Conservation (phyloP, 306 rosid genomes). For the Inga laurina region DNA sequence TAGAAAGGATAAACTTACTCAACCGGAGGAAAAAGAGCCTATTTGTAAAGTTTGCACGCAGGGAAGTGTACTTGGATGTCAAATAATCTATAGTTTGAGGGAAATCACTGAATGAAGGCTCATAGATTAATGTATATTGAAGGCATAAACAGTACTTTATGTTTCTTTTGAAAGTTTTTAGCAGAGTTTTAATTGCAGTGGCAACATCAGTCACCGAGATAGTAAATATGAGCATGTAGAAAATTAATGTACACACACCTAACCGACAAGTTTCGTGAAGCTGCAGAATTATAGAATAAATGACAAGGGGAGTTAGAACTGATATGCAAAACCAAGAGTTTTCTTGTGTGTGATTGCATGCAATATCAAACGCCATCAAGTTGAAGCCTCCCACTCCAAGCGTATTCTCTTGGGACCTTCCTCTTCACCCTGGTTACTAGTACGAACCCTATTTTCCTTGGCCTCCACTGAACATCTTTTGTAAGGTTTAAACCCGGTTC, state of each 20-base stretch:
- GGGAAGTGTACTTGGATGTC: not conserved
- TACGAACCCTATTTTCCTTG: conserved; percentile 55
- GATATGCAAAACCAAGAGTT: conserved; percentile 45
- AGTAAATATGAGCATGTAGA: conserved; percentile 41
- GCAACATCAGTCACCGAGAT: conserved; percentile 38
- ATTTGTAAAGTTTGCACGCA: conserved; percentile 3
- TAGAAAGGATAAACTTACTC: not conserved
- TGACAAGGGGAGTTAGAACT: conserved; percentile 19
- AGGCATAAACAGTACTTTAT: conserved; percentile 24
- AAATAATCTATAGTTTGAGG: conserved; percentile 12
- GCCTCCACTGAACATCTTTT: conserved; percentile 88
- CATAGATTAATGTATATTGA: not conserved
- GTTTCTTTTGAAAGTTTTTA: conserved; percentile 39
- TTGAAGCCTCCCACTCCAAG: conserved; percentile 60
- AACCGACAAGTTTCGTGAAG: conserved; percentile 64
- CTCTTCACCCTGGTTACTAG: conserved; percentile 68
- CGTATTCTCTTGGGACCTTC: conserved; percentile 68
- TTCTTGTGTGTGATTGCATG: conserved; percentile 31
- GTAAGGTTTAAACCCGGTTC: conserved; percentile 94
- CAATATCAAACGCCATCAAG: conserved; percentile 35
- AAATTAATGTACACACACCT: conserved; percentile 65
- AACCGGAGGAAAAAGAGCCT: not conserved
- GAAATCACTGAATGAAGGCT: not conserved
- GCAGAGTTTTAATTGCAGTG: conserved; percentile 38
- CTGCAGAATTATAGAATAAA: conserved; percentile 37